phyloP scores from a whole-genome alignment of 345 rosid genomes.

The Durio zibethinus region DNA sequence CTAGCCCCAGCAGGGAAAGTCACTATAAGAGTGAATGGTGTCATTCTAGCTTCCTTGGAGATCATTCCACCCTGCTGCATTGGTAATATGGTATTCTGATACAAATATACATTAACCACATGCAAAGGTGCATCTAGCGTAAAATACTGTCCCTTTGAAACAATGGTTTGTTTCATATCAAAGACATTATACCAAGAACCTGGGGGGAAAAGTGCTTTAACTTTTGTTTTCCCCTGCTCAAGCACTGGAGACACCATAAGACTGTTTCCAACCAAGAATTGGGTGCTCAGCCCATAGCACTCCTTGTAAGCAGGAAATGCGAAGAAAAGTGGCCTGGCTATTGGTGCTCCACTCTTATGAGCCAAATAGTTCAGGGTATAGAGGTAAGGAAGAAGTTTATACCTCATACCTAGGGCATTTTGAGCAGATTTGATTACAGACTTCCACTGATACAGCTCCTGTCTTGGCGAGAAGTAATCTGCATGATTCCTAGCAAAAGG shows the following conservation, averaged over 20 bases:
- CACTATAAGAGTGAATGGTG: slow-evolving; percentile 74
- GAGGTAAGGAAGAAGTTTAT: slow-evolving; percentile 75
- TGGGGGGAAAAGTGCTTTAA: slow-evolving; percentile 79
- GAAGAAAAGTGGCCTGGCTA: slow-evolving; percentile 97
- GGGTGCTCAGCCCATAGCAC: slow-evolving; percentile 76
- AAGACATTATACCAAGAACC: slow-evolving; percentile 91
- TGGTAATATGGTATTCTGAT: slow-evolving; percentile 76
- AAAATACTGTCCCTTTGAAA: slow-evolving; percentile 49
- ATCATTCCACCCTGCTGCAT: slow-evolving; percentile 90
- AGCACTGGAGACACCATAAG: slow-evolving; percentile 95
- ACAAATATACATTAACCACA: slow-evolving; percentile 76
- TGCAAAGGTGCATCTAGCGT: slow-evolving; percentile 76
- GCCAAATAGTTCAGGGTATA: slow-evolving; percentile 84
- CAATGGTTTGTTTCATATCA: slow-evolving; percentile 56
- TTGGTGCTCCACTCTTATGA: slow-evolving; percentile 73
- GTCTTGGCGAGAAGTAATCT: slow-evolving; percentile 84
- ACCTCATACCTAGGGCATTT: slow-evolving; percentile 96
- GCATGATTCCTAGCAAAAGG: slow-evolving; percentile 98
- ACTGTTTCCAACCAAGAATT: slow-evolving; percentile 84
- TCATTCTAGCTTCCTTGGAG: slow-evolving; percentile 75
- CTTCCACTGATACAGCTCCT: slow-evolving; percentile 96
- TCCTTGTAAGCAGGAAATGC: slow-evolving; percentile 65
- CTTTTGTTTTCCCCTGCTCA: slow-evolving; percentile 61
- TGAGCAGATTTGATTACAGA: slow-evolving; percentile 80
- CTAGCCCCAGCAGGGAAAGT: slow-evolving; percentile 68